Evolutionary conservation across 192 early-diverging fungal genomes (phyloP).

Genomic region (Endogone sp.): DNA sequence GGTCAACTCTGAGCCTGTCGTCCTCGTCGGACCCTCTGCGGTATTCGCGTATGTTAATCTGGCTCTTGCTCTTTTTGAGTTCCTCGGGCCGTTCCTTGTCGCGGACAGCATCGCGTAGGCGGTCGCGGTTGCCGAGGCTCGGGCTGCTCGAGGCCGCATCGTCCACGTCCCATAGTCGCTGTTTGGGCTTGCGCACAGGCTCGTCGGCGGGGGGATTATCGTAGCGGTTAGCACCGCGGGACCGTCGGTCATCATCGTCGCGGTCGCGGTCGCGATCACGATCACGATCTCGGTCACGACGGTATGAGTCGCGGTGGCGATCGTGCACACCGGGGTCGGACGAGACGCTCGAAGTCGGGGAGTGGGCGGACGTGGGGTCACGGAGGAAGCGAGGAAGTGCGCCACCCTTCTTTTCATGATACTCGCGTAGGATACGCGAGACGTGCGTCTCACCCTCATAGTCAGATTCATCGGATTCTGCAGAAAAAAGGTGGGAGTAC

Average conservation of each 20-base stretch:
- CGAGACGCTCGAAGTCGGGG: background rate
- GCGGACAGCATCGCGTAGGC: too few species aligned
- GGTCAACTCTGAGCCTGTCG: background rate
- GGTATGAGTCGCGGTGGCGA: background rate
- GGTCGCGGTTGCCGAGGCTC: background rate
- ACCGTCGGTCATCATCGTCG: background rate
- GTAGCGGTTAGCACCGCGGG: background rate
- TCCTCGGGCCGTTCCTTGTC: background rate
- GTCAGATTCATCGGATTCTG: slow-evolving; percentile 56
- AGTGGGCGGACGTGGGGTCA: background rate
- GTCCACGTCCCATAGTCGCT: slow-evolving; percentile 1
- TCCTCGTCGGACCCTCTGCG: background rate
- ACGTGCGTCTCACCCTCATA: slow-evolving; percentile 55
- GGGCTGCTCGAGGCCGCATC: background rate
- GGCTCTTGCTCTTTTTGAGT: background rate
- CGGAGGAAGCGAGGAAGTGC: slow-evolving; percentile 26
- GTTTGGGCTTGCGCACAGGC: background rate
- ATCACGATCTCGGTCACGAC: background rate
- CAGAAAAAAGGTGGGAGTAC: too few species aligned
- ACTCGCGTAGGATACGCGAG: slow-evolving; percentile 43
- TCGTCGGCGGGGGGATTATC: background rate
- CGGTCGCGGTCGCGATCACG: background rate
- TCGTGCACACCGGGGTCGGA: background rate
- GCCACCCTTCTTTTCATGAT: slow-evolving; percentile 42
- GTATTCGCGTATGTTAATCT: background rate